Base-by-base conservation (phyloP, 2,329 filamentous ascomycete species). In the Pyrenophora seminiperda region DNA sequence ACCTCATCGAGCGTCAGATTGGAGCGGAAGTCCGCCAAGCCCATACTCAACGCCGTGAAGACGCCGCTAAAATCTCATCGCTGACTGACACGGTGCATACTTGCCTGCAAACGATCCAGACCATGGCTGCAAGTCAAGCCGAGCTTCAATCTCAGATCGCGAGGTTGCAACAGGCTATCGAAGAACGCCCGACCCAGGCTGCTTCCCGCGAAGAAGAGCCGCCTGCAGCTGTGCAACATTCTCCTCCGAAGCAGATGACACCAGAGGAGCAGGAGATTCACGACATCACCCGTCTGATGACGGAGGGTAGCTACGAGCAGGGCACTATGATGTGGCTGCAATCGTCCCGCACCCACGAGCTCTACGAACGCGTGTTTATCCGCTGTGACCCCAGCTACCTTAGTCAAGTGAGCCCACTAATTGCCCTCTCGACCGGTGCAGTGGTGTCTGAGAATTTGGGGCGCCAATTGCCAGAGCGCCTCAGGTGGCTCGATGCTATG, bases 41-140 rank as follows among this genome's bases (percentile, higher is more conserved):
- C 17, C 80, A 84, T 49, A 51, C 67, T 3, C 79, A 81, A 61
- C 81, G 79, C 47, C 76, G 76, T 40, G 73, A 77, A 36, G 83
- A 86, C 58, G 75, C 76, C 44, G 76, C 78, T 58, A 91, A 91
- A 79, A 87, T 92, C 50, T 84, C 89, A 45, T 83, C 89, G 63
- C 79, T 93, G n/a, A 80, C 86, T 6, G 79, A 81, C 11, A 80
- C 89, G 22, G 84, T 90, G 4, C 81, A 81, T 24, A 81, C 83
- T 18, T 78, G 92, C 49, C 83, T 85, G 2, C 83, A 87, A 55
- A 89, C 86, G 36, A 80, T 93, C 18, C 83, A 84, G 31, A 82
- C 82, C 10, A 86, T 93, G 85, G 85, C 85, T 4, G 75, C 83
- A 4, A 81, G 82, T 1, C 89, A 92, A 73, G 75, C 82, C 3